These are phyloP conservation scores for Chrysosphaeria jannelii DNA, from an alignment of 2,329 filamentous ascomycete species.

Conservation along the genomic window DNA sequence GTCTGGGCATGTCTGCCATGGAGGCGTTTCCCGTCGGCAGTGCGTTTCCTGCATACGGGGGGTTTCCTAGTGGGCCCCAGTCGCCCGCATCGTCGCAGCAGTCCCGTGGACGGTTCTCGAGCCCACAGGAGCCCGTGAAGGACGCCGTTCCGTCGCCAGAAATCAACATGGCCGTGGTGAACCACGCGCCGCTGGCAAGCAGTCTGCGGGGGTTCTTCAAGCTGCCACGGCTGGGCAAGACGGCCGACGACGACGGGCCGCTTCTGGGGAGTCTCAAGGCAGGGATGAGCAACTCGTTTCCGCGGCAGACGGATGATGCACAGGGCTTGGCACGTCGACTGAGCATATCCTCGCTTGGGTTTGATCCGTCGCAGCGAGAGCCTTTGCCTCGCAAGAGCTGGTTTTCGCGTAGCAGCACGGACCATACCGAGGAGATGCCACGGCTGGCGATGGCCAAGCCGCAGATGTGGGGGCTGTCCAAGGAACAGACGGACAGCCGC, in stretches of 20 bases:
- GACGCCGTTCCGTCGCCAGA: conserved; percentile 16
- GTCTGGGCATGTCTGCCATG: background rate
- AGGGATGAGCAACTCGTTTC: conserved; percentile 51
- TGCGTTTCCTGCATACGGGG: background rate
- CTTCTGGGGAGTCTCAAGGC: conserved; percentile 37
- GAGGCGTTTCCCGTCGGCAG: background rate
- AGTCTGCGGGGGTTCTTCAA: no score
- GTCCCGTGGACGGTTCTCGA: conserved; percentile 26
- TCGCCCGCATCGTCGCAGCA: conserved; percentile 28
- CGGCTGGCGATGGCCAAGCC: conserved; percentile 53
- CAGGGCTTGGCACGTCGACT: conserved; percentile 25
- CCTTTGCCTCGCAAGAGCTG: no score
- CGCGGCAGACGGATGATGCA: conserved; percentile 24
- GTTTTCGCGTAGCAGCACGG: conserved; percentile 35
- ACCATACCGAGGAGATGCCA: conserved; percentile 38
- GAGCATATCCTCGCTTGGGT: conserved; percentile 15
- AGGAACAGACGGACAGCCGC: conserved; percentile 16
- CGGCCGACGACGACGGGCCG: conserved; percentile 25
- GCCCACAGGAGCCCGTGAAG: conserved; percentile 27
- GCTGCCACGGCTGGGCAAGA: conserved; percentile 30
- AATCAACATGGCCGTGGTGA: conserved; percentile 3
- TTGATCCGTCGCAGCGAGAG: conserved; percentile 24
- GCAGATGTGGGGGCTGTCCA: conserved; percentile 36
- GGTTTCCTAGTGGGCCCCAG: conserved; percentile 15
- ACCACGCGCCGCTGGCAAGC: no score